phyloP scores from a whole-genome alignment of 495 filamentous ascomycete genomes.

The Aspergillus carlsbadensis region DNA sequence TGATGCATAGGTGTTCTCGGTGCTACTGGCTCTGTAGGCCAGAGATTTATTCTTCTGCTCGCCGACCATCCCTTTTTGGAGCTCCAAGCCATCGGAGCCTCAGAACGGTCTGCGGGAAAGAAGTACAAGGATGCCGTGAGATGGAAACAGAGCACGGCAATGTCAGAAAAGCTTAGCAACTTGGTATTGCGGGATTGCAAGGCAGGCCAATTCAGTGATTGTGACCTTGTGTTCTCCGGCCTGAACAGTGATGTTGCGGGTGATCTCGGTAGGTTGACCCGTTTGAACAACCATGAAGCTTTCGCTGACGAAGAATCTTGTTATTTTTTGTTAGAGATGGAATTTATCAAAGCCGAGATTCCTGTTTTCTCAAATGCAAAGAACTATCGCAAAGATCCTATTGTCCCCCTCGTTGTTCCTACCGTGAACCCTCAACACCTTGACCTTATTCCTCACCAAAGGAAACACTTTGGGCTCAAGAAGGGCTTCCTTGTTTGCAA shows the following conservation, averaged over 20 bases:
- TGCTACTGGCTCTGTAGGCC: conserved; percentile 72
- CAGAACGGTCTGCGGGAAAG: conserved; percentile 75
- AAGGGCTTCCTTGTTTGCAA: conserved; percentile 87
- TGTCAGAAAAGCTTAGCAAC: conserved; percentile 64
- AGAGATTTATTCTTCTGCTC: conserved; percentile 81
- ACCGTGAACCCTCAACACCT: conserved; percentile 82
- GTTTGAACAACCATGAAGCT: neutral
- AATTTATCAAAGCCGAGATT: conserved; percentile 74
- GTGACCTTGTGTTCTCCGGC: conserved; percentile 88
- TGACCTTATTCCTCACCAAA: conserved; percentile 74
- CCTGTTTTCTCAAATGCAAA: conserved; percentile 88
- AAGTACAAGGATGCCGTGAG: conserved; percentile 77
- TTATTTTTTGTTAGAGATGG: conserved; percentile 59
- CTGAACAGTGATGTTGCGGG: conserved; percentile 81
- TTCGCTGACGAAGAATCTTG: neutral
- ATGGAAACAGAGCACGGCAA: conserved; percentile 80
- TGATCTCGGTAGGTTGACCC: conserved; percentile 59
- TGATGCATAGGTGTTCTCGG: conserved; percentile 40
- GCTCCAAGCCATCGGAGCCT: conserved; percentile 77
- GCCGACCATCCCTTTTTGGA: conserved; percentile 74
- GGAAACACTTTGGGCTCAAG: conserved; percentile 59
- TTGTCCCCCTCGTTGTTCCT: conserved; percentile 82
- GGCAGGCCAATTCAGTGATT: conserved; percentile 72
- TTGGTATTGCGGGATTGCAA: conserved; percentile 74
- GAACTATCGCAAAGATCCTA: conserved; percentile 79